These are phyloP conservation scores for Aspergillus sp. DNA, from an alignment of 2,329 filamentous ascomycete species.

Conservation along the genomic window DNA sequence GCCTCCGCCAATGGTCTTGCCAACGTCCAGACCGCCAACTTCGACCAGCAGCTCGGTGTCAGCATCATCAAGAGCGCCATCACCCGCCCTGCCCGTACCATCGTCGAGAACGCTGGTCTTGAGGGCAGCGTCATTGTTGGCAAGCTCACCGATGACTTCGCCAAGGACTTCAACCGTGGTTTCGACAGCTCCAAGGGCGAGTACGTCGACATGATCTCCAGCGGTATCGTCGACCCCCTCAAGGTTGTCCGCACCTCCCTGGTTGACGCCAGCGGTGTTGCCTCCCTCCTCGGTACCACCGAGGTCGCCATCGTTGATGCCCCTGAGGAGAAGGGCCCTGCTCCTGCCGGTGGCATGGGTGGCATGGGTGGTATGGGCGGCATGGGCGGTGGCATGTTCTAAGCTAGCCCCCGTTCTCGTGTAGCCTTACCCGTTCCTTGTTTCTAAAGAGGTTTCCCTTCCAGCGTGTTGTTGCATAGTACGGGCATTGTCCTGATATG, in stretches of 20 bases:
- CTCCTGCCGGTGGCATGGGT: slow-evolving; percentile 52
- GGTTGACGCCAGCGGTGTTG: slow-evolving; percentile 91
- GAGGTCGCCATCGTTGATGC: slow-evolving; percentile 98
- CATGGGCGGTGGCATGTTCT: slow-evolving; percentile 69
- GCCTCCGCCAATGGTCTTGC: slow-evolving; percentile 85
- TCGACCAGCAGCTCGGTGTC: slow-evolving; percentile 98
- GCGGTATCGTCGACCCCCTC: slow-evolving; percentile 97
- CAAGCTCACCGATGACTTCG: slow-evolving; percentile 95
- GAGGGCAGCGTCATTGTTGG: slow-evolving; percentile 96
- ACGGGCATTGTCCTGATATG: slow-evolving; percentile 30
- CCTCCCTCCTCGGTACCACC: slow-evolving; percentile 93
- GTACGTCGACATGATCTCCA: slow-evolving; percentile 97
- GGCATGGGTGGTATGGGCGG: slow-evolving; percentile 64
- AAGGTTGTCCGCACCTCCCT: slow-evolving; percentile 98
- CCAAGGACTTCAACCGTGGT: slow-evolving; percentile 92
- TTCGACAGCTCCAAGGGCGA: slow-evolving; percentile 96
- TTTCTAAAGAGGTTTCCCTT: slow-evolving; percentile 29
- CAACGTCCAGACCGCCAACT: slow-evolving; percentile 86
- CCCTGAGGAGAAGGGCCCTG: slow-evolving; percentile 80
- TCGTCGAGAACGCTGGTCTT: slow-evolving; percentile 95
- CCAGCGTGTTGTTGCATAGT: slow-evolving; percentile 40
- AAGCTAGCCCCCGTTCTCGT: slow-evolving; percentile 34
- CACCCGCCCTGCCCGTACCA: slow-evolving; percentile 88
- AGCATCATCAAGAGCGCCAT: slow-evolving; percentile 98
- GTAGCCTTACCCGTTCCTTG: slow-evolving; percentile 20